Conservation (phyloP, 179 eudicot species). For the Heliamphora pulchella region DNA sequence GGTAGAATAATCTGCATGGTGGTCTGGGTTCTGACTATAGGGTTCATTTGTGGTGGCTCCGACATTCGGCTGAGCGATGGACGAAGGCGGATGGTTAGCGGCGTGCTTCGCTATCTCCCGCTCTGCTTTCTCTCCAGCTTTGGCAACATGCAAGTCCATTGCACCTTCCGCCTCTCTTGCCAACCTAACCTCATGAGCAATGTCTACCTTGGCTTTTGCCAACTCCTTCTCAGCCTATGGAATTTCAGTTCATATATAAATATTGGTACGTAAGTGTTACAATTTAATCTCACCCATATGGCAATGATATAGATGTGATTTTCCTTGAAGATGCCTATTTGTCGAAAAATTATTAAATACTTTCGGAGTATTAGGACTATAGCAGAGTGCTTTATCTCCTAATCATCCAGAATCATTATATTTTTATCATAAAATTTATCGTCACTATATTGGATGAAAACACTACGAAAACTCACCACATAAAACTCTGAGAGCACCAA, state of each 20-base stretch:
- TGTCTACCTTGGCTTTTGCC: conserved; percentile 42
- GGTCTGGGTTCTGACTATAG: neutral
- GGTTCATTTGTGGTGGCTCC: neutral
- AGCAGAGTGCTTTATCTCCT: too few relatives aligned
- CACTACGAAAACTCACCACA: too few relatives aligned
- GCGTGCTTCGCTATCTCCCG: conserved; percentile 33
- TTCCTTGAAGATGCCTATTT: too few relatives aligned
- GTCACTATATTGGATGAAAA: too few relatives aligned
- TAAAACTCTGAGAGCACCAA: too few relatives aligned
- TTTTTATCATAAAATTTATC: too few relatives aligned
- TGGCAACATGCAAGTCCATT: conserved; percentile 59
- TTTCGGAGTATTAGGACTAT: too few relatives aligned
- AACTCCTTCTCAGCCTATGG: conserved; percentile 53
- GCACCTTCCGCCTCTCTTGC: conserved; percentile 68
- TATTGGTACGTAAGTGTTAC: neutral
- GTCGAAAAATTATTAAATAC: too few relatives aligned
- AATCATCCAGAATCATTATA: too few relatives aligned
- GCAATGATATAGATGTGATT: neutral
- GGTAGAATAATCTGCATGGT: neutral
- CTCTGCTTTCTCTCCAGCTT: conserved; percentile 40
- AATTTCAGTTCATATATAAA: neutral
- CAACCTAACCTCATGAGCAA: conserved; percentile 62
- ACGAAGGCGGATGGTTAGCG: conserved; percentile 2
- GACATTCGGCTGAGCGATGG: neutral
- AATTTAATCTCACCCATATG: neutral